Base-by-base conservation (phyloP, 2,329 filamentous ascomycete species). In the Pseudogymnoascus sp. region DNA sequence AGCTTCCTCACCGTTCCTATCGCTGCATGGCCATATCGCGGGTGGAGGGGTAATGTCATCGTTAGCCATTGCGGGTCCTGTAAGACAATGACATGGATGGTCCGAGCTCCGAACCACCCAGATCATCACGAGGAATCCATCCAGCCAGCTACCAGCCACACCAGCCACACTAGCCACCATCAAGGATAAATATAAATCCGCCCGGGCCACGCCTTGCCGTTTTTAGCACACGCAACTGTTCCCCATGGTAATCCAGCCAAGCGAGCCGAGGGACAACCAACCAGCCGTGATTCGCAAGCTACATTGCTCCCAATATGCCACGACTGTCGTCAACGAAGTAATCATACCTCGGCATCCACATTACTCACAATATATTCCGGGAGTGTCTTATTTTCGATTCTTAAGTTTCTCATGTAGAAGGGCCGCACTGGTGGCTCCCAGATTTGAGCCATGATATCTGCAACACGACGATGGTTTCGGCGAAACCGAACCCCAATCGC, bases 401-500 rank as follows among this genome's bases (percentile, higher is more conserved):
- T 33, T 33, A 12, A 33, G 25, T 33, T 54, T 33, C 47, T 54
- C 47, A 54, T 54, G 47, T 54, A 54, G 47, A 54, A 54, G 47
- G 47, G 47, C n/a, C 25, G 25, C 47, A 54, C 57, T 58, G 36
- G 57, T 58, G 57, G 57, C 57, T 58, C 57, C 33, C 57, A 58
- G 22, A 36, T 25, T 41, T 47, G 35, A 62, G 71, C 64, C 73
- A 87, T 87, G 85, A 78, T 87, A 70, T 78, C 80, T 65, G 86
- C 90, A 68, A 89, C 90, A 70, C 88, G 90, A 79, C 88, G 86
- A 79, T 99, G 94, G 92, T 81, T 97, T 73, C 86, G 86, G 77
- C 90, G 91, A 77, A 96, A 99, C 79, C 86, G 91, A 74, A 94
- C 89, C 71, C 90, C 88, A 70, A 84, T 99, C 73, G 90, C 92